Base-by-base conservation (phyloP, 805 yeast species). In the Lipomyces japonicus region DNA sequence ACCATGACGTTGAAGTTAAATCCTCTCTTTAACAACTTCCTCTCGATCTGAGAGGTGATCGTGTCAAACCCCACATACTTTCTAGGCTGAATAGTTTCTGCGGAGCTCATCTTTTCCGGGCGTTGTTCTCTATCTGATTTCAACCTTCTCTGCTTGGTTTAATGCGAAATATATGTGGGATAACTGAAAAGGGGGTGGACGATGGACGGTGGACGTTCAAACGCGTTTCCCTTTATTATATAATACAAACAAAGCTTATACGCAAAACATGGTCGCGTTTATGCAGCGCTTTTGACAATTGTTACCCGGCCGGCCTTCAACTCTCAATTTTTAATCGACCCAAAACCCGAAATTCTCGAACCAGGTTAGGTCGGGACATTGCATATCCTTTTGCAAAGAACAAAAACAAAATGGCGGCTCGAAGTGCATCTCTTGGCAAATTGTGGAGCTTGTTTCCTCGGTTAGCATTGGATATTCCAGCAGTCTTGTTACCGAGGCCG, bases 51-150 rank as follows among this genome's bases (percentile, higher is more conserved):
- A 32, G 84, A 78, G 44, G 97, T 91, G 70, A 93, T 91, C 55
- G 97, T 84, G 71, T 93, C 97, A 67, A 93, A 91, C 40, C 98
- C 98, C 57, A 93, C 97, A 68, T 90, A 90, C 49, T 81, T 78
- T 41, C 75, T 71, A 23, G 96, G 96, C 55, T 79, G 79, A 9
- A 67, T 44, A 35, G 59, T 42, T 14, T 55, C 56, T n/a, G 53
- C 35, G 18, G 50, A 39, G 51, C 51, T 48, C 16, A 7, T 37
- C 36, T 36, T 12, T 30, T 12, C 16, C n/a, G 24, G 9, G 40
- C n/a, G n/a, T n/a, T n/a, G n/a, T n/a, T n/a, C n/a, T n/a, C n/a
- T n/a, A n/a, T n/a, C n/a, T n/a, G n/a, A n/a, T n/a, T n/a, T n/a
- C n/a, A n/a, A n/a, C n/a, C n/a, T n/a, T n/a, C n/a, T n/a, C n/a